Evolutionary conservation across 225 moss, liverwort and hornwort species (phyloP), one percentile per base, ranked within the genome.

Genomic region (Neckera pumila): DNA sequence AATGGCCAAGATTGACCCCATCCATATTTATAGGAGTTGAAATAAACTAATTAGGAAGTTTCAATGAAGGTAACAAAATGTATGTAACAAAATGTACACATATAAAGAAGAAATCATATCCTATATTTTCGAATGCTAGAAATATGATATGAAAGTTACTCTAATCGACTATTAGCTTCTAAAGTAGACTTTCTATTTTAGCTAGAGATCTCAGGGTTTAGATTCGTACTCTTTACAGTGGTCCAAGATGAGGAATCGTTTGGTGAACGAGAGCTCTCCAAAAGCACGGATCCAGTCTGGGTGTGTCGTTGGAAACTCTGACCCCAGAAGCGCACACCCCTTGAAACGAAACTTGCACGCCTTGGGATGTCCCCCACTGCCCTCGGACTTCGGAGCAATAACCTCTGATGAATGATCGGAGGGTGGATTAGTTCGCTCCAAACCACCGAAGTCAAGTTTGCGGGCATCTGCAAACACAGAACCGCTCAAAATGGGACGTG

Each of bases 191-290:
- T 72, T 45, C 10, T 40, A 7, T 84, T 60, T 47, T 36, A 5
- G 27, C 26, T 71, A 15, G 12, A 17, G 33, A 4, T 19, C 45
- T 60, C 19, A 45, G 45, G 61, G 61, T 18, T 61, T 47, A 45
- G 18, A 60, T 47, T 83, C 65, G 16, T 83, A 91, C 92, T 45
- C 89, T 89, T 84, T 87, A 28, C 40, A 69, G 19, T 92, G 87
- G 66, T 90, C 92, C 64, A 89, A 79, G 84, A 93, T 64, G n/a
- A 93, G 78, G 81, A 93, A 90, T 22, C 89, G 85, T 31, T 91
- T 93, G 61, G 58, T 76, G 36, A 93, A 91, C 38, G 76, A 90
- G 9, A 91, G 80, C 49, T 91, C 72, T 59, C 90, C 90, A 59
- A 56, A 90, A 42, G 60, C 86, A 31, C 51, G 84, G 40, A 71